phyloP scores from a whole-genome alignment of 176 grass and related monocot genomes.

The Puya raimondii region DNA sequence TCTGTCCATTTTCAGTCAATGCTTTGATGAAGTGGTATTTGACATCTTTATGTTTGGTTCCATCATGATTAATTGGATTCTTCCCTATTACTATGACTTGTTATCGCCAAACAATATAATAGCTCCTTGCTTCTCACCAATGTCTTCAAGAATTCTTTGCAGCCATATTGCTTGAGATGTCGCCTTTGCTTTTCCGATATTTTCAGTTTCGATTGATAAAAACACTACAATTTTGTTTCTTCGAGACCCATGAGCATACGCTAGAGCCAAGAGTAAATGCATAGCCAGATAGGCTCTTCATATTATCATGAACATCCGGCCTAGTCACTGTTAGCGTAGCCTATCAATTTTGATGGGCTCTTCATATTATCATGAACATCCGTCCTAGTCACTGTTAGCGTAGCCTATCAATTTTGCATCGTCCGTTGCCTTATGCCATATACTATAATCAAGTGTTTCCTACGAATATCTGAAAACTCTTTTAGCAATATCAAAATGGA shows the following conservation, averaged over 20 bases:
- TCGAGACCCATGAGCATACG: background rate
- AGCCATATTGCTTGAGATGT: too few relatives aligned
- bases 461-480: constrained; percentile 4
- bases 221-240: background rate
- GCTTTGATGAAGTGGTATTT: too few relatives aligned
- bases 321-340: constrained; percentile 13
- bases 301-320: constrained; percentile 1
- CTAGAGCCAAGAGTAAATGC: background rate
- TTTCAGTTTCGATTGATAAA: constrained; percentile 1
- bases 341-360: too few relatives aligned
- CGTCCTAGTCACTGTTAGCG: constrained; percentile 1
- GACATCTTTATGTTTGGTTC: too few relatives aligned
- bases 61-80: too few relatives aligned
- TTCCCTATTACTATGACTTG: background rate
- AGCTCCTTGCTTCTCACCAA: background rate
- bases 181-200: constrained; percentile 3
- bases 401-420: background rate
- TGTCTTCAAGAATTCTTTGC: background rate
- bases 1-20: too few relatives aligned
- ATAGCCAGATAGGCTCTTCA: constrained; percentile 5
- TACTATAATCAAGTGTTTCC: background rate
- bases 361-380: constrained; percentile 9
- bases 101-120: constrained; percentile 5
- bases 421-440: background rate
- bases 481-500: constrained; percentile 7